Conservation (phyloP, 78 protist species). For the Creolimax fragrantissima region DNA sequence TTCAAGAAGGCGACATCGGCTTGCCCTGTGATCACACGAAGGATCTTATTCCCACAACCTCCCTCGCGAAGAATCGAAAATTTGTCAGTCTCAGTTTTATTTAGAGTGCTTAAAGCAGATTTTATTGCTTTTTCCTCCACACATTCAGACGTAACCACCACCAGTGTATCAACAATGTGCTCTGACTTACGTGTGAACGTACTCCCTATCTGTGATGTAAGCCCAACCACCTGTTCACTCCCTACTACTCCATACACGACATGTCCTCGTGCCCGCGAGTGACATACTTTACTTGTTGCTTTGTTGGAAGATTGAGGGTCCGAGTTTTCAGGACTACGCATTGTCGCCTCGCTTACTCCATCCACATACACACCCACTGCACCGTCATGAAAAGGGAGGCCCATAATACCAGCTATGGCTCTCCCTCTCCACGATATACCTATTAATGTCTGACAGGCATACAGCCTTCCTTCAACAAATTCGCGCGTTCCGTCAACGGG, state of each 20-base stretch:
- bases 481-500: slow-evolving; percentile 18
- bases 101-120: not conserved
- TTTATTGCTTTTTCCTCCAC: not conserved
- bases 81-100: not conserved
- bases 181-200: no score
- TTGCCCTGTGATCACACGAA: slow-evolving; percentile 6
- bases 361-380: not conserved
- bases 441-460: not conserved
- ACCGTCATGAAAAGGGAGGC: not conserved
- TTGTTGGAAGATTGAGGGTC: no score
- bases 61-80: not conserved
- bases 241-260: not conserved
- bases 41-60: not conserved
- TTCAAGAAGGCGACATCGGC: not conserved
- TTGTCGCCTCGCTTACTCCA: not conserved
- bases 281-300: no score
- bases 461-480: not conserved
- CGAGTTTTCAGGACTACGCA: no score
- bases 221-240: no score
- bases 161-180: not conserved
- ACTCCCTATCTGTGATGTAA: no score
- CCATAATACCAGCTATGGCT: not conserved
- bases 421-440: slow-evolving; percentile 5
- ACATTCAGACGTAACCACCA: not conserved
- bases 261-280: not conserved